Evolutionary conservation across 179 eudicot species (phyloP).

Genomic region (Silene coronaria): DNA sequence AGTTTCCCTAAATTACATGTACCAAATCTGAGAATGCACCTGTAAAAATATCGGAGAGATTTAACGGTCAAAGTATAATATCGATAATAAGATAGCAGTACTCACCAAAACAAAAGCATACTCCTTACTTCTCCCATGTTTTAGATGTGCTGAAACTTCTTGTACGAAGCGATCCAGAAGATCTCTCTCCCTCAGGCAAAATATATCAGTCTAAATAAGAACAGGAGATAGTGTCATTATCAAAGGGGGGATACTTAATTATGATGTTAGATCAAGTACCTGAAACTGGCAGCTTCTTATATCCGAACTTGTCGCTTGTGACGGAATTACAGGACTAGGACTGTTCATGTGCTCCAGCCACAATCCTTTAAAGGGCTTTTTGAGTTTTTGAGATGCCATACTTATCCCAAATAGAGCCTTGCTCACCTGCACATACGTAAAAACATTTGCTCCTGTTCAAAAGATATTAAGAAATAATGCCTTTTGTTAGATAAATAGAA

Average conservation of each 20-base stretch:
- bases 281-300: conserved; percentile 58
- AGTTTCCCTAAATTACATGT: no score
- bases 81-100: conserved; percentile 4
- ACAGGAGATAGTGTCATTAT: conserved; percentile 14
- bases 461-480: no score
- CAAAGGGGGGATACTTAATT: conserved; percentile 4
- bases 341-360: conserved; percentile 92
- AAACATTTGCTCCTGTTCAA: no score
- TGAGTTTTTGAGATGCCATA: conserved; percentile 48
- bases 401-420: conserved; percentile 70
- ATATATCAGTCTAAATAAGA: conserved; percentile 58
- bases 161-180: conserved; percentile 60
- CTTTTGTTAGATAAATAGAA: neutral
- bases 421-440: conserved; percentile 51
- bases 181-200: conserved; percentile 87
- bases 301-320: conserved; percentile 45
- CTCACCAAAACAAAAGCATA: conserved; percentile 63
- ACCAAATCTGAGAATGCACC: no score
- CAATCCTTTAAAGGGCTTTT: conserved; percentile 68
- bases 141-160: conserved; percentile 58
- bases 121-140: conserved; percentile 74
- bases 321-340: conserved; percentile 54
- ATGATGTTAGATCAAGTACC: conserved; percentile 32
- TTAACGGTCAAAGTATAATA: neutral
- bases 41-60: no score